Conservation (phyloP, 179 eudicot genomes). For the Gypsophila paniculata region DNA sequence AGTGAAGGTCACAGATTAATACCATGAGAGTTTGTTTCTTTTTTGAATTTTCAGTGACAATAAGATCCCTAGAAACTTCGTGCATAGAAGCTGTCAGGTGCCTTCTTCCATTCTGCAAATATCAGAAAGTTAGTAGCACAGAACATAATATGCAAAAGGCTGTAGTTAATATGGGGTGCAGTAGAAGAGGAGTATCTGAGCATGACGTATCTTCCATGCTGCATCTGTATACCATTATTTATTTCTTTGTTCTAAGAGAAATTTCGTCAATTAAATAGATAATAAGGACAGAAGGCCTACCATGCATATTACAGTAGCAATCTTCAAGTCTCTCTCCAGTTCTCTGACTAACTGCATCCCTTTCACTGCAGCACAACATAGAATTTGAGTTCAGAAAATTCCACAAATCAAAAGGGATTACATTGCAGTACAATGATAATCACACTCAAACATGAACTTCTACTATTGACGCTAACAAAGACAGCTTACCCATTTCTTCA, state of each 20-base stretch:
- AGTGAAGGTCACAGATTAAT: slow-evolving; percentile 18
- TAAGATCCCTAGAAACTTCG: slow-evolving; percentile 97
- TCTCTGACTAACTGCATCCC: slow-evolving; percentile 97
- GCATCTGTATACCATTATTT: neutral
- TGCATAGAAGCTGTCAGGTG: slow-evolving; percentile 82
- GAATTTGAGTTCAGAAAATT: slow-evolving; percentile 8
- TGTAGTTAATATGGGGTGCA: neutral
- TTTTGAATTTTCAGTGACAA: slow-evolving; percentile 70
- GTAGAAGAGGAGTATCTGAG: neutral
- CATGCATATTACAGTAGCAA: slow-evolving; percentile 96
- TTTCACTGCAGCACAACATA: slow-evolving; percentile 54
- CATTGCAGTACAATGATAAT: neutral
- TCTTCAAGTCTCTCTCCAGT: slow-evolving; percentile 88
- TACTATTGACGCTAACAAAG: slow-evolving; percentile 5
- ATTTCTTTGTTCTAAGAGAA: neutral
- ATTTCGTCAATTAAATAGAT: neutral
- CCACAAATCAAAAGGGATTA: neutral
- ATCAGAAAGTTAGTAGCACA: slow-evolving; percentile 14
- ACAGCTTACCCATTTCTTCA: slow-evolving; percentile 82
- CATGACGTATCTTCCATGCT: neutral
- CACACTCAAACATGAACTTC: slow-evolving; percentile 3
- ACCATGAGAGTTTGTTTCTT: slow-evolving; percentile 92
- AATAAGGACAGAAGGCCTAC: slow-evolving; percentile 38
- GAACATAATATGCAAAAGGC: slow-evolving; percentile 6
- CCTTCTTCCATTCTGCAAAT: slow-evolving; percentile 83